Evolutionary conservation across 192 early-diverging fungal genomes (phyloP).

Genomic region (Umbelopsis ramanniana): DNA sequence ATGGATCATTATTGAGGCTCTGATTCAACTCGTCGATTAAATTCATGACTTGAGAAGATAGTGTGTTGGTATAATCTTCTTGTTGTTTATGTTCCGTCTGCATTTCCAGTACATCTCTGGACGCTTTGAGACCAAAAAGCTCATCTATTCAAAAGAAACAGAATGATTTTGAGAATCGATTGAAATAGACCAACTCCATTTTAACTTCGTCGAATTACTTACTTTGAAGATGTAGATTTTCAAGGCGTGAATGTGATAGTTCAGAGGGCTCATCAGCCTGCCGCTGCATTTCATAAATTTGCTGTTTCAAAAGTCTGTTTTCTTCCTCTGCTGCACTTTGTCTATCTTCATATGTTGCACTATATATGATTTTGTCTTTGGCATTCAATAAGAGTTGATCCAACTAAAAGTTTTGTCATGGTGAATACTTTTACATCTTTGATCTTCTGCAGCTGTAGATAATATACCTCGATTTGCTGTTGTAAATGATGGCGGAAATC

Average conservation of each 20-base stretch:
- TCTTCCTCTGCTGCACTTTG: not conserved
- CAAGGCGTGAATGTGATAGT: not conserved
- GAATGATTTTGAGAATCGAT: not conserved
- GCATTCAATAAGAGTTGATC: conserved; percentile 3
- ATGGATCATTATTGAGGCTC: not conserved
- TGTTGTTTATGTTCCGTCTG: conserved; percentile 11
- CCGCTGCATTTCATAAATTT: conserved; percentile 2
- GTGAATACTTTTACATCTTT: not conserved
- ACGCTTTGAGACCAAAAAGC: conserved; percentile 11
- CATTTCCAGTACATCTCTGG: conserved; percentile 1
- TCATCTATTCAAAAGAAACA: not conserved
- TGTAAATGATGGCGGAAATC: conserved; percentile 13
- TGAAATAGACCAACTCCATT: not conserved
- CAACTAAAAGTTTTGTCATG: not conserved
- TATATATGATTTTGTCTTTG: not conserved
- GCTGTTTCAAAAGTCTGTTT: not conserved
- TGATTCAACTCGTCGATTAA: conserved; percentile 5
- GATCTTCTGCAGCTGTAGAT: not conserved
- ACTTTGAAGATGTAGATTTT: conserved; percentile 21
- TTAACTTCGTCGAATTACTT: not conserved
- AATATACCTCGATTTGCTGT: not conserved
- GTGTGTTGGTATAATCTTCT: conserved; percentile 15
- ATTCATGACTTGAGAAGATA: conserved; percentile 11
- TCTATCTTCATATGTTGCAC: not conserved
- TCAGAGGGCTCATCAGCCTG: conserved; percentile 11